Evolutionary conservation across 148 eudicot genomes (phyloP).

Genomic region (Camellia japonica): DNA sequence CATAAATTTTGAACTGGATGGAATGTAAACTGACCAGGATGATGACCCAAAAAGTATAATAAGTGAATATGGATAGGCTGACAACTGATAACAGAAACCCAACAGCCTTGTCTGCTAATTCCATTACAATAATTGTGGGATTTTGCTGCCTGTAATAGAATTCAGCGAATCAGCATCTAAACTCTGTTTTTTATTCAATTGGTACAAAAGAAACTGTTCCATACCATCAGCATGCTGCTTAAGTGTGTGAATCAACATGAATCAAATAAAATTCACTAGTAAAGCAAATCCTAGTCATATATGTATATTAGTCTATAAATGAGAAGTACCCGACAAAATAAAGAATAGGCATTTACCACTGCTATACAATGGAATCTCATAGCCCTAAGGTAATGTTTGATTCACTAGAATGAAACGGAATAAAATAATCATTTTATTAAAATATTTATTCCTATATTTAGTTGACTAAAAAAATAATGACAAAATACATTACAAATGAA

Average conservation of each 20-base stretch:
- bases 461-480: too few relatives aligned
- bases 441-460: too few relatives aligned
- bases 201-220: not conserved
- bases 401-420: too few relatives aligned
- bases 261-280: not conserved
- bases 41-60: constrained; percentile 92
- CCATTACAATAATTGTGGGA: constrained; percentile 40
- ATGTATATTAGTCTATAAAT: too few relatives aligned
- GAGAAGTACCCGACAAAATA: not conserved
- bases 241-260: not conserved
- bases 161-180: not conserved
- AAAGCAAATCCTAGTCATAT: not conserved
- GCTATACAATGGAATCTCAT: not conserved
- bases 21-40: constrained; percentile 57
- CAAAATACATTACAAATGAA: too few relatives aligned
- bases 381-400: not conserved
- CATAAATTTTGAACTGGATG: not conserved
- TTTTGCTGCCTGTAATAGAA: not conserved
- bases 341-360: not conserved
- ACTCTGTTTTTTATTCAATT: not conserved
- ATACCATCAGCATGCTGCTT: not conserved
- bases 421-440: too few relatives aligned
- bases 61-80: constrained; percentile 82
- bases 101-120: constrained; percentile 84
- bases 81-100: constrained; percentile 60